A percentile compares a stretch with the other conserved stretches of the same genome.
Evolutionary conservation across 2,329 filamentous ascomycete genomes (phyloP).

Genomic region (Clarireedia homoeocarpa): DNA sequence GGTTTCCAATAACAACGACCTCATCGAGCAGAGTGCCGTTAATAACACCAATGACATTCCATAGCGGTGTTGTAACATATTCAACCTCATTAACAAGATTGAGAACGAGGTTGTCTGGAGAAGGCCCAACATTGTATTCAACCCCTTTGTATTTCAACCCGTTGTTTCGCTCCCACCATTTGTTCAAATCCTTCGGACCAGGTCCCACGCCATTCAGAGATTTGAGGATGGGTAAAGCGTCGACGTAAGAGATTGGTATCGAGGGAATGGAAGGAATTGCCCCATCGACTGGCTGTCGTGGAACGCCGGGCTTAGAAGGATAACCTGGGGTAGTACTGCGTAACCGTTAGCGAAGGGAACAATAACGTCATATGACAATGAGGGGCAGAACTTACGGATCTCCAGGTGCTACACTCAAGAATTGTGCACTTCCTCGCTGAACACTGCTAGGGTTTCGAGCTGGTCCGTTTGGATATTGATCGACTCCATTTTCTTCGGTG

Average conservation of each 20-base stretch:
- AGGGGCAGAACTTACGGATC: conserved; percentile 58
- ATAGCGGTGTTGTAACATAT: conserved; percentile 73
- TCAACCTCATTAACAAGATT: conserved; percentile 73
- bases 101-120: conserved; percentile 58
- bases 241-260: conserved; percentile 79
- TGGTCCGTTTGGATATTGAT: conserved; percentile 75
- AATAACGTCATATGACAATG: too few species aligned
- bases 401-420: conserved; percentile 60
- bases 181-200: conserved; percentile 62
- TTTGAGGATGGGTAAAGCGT: conserved; percentile 81
- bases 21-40: conserved; percentile 85
- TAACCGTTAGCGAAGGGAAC: conserved; percentile 44
- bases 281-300: conserved; percentile 61
- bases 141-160: conserved; percentile 59
- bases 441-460: conserved; percentile 83
- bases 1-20: conserved; percentile 85
- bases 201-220: conserved; percentile 86
- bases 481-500: conserved; percentile 73
- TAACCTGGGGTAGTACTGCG: conserved; percentile 79
- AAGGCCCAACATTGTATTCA: conserved; percentile 62
- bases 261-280: conserved; percentile 82
- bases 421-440: conserved; percentile 81
- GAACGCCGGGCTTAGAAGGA: conserved; percentile 81
- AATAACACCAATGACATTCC: conserved; percentile 89
- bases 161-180: conserved; percentile 55